Evolutionary conservation across 2,329 filamentous ascomycete genomes (phyloP), one percentile per base, ranked within the genome.

Genomic region (Penicillium sp.): DNA sequence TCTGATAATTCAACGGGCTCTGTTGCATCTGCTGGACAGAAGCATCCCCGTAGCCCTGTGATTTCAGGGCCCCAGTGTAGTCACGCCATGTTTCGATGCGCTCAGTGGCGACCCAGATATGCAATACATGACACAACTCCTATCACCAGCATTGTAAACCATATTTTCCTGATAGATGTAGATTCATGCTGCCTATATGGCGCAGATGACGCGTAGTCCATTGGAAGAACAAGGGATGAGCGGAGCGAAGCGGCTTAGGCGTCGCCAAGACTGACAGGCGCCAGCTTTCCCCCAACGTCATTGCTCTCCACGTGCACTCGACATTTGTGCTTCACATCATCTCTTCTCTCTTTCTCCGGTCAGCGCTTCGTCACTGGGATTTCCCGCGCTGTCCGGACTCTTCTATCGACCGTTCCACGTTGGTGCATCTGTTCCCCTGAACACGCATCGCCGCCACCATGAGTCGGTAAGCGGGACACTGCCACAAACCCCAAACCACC

Each of bases 381-480:
- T 45, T 45, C 49, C 53, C 54, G 58, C 58, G 55, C 59, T 57
- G 60, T 58, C 50, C 53, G 53, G 53, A 58, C 46, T 63, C 48
- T 54, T 60, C 51, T 58, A 61, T 56, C 54, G 55, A 53, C 40
- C 51, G 54, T 42, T 54, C 56, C 54, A 46, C 51, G 33, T 44
- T 49, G 44, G 54, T 44, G 36, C 44, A 47, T 38, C 33, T 49
- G 44, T 53, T 47, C 60, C 63, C 61, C 62, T 67, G 60, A 62
- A 51, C 46, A 46, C 57, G 56, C 47, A 62, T 65, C 44, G 76
- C 82, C 69, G 76, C 81, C 63, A 82, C 82, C 63, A 80, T 86
- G 78, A 82, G 79, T 72, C 85, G 82, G 81, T 84, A 73, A 65
- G 76, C 50, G 33, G 44, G 25, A 56, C 40, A 22, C 46, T 27